Evolutionary conservation across 495 filamentous ascomycete species (phyloP).

Genomic region (Xylaria palmicola): DNA sequence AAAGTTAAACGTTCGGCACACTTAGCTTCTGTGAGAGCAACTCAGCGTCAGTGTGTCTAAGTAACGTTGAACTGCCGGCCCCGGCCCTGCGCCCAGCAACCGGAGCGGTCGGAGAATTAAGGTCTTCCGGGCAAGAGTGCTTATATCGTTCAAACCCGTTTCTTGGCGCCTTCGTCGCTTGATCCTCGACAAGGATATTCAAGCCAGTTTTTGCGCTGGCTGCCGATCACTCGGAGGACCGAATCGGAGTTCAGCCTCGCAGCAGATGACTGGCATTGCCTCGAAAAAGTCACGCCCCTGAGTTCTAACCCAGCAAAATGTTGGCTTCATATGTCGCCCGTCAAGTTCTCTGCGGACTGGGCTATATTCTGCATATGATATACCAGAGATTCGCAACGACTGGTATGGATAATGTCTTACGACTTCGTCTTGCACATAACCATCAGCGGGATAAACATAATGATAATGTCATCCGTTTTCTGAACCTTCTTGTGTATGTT

Average conservation of each 20-base stretch:
- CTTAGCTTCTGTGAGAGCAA: not conserved
- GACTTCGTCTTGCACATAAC: not conserved
- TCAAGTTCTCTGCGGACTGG: too few relatives aligned
- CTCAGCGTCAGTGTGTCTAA: not conserved
- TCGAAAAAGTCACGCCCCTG: not conserved
- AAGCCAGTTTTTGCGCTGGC: not conserved
- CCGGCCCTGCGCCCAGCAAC: not conserved
- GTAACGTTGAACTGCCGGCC: not conserved
- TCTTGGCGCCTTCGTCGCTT: not conserved
- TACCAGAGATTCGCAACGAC: not conserved
- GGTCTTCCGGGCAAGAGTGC: not conserved
- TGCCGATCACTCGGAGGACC: not conserved
- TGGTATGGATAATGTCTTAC: too few relatives aligned
- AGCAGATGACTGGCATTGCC: not conserved
- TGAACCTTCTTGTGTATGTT: too few relatives aligned
- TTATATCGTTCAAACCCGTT: not conserved
- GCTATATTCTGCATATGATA: not conserved
- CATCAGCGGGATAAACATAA: not conserved
- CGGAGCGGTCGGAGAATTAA: not conserved
- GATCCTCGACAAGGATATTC: not conserved
- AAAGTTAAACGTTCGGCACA: not conserved
- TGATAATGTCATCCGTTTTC: too few relatives aligned
- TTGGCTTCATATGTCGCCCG: too few relatives aligned
- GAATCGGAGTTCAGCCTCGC: slow-evolving; percentile 3
- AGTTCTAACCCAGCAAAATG: not conserved